Evolutionary conservation across 2,329 filamentous ascomycete genomes (phyloP).

Genomic region (Penicillium sp.): DNA sequence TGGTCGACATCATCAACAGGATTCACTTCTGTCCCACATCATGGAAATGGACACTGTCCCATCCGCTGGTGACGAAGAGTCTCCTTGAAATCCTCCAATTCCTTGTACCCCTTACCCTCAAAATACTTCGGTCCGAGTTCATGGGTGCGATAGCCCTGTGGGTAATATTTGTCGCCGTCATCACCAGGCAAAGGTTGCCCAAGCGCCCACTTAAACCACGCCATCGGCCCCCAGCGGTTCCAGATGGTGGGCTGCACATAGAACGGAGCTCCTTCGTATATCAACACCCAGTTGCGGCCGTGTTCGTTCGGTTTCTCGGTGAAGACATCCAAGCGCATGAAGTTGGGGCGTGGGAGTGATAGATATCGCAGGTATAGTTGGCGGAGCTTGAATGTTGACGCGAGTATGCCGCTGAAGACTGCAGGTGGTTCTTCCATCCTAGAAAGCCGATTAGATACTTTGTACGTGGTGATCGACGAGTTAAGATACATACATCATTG

Average conservation of each 20-base stretch:
- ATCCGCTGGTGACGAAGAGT: conserved; percentile 44
- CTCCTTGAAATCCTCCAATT: conserved; percentile 31
- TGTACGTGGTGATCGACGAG: background rate
- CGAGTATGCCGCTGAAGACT: conserved; percentile 38
- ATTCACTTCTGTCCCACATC: background rate
- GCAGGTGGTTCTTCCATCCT: conserved; percentile 38
- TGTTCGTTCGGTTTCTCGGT: conserved; percentile 52
- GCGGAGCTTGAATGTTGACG: conserved; percentile 50
- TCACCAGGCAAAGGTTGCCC: conserved; percentile 50
- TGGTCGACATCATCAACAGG: background rate
- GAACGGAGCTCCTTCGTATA: conserved; percentile 62
- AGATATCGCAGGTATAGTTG: conserved; percentile 57
- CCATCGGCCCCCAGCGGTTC: conserved; percentile 61
- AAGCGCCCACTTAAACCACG: conserved; percentile 46
- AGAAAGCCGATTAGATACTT: background rate
- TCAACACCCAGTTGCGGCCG: conserved; percentile 51
- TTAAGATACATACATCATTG: conserved; percentile 58
- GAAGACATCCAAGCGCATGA: conserved; percentile 39
- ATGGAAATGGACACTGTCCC: conserved; percentile 48
- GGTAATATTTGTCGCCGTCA: conserved; percentile 46
- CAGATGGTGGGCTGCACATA: conserved; percentile 59
- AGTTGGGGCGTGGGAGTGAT: conserved; percentile 55
- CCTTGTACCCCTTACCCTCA: conserved; percentile 48
- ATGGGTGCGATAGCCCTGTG: conserved; percentile 49
- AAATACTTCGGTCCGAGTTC: conserved; percentile 62